phyloP scores from a whole-genome alignment of 371 early-diverging fungal species.

The Rhizopus arrhizus region DNA sequence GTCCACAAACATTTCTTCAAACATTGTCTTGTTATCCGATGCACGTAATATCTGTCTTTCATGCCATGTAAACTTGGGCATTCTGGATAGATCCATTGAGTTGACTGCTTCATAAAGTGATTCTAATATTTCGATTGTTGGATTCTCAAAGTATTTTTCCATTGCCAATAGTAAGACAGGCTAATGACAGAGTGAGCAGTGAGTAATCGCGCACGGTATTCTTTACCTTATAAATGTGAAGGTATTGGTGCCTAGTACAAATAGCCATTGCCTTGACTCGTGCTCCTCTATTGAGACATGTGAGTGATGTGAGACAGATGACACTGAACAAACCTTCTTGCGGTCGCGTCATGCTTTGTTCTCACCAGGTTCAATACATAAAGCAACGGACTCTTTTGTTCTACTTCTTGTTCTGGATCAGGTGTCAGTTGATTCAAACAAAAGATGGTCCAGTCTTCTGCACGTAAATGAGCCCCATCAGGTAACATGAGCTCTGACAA shows the following conservation, averaged over 20 bases:
- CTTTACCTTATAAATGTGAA: slow-evolving; percentile 90
- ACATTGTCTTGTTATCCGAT: slow-evolving; percentile 80
- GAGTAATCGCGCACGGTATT: background rate
- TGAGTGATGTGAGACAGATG: background rate
- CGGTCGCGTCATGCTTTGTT: slow-evolving; percentile 83
- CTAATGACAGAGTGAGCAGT: slow-evolving; percentile 34
- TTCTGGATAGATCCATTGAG: slow-evolving; percentile 78
- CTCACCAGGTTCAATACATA: slow-evolving; percentile 90
- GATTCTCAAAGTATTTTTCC: slow-evolving; percentile 87
- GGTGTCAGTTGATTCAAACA: slow-evolving; percentile 79
- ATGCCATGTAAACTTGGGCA: slow-evolving; percentile 78
- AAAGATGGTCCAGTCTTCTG: slow-evolving; percentile 95
- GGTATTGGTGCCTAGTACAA: slow-evolving; percentile 83
- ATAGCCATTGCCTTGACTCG: slow-evolving; percentile 94
- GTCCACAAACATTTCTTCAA: slow-evolving; percentile 77
- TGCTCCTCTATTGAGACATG: slow-evolving; percentile 67
- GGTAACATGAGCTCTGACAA: slow-evolving; percentile 95
- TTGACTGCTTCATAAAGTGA: slow-evolving; percentile 83
- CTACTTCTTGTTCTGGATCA: slow-evolving; percentile 44
- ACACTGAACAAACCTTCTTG: slow-evolving; percentile 55
- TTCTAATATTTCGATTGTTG: slow-evolving; percentile 73
- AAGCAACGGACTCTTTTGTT: slow-evolving; percentile 67
- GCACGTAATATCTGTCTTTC: slow-evolving; percentile 80
- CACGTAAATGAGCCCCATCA: slow-evolving; percentile 90
- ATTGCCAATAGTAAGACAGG: slow-evolving; percentile 87